phyloP scores from a whole-genome alignment of 768 basidiomycete genomes.

The Suillus lakei region DNA sequence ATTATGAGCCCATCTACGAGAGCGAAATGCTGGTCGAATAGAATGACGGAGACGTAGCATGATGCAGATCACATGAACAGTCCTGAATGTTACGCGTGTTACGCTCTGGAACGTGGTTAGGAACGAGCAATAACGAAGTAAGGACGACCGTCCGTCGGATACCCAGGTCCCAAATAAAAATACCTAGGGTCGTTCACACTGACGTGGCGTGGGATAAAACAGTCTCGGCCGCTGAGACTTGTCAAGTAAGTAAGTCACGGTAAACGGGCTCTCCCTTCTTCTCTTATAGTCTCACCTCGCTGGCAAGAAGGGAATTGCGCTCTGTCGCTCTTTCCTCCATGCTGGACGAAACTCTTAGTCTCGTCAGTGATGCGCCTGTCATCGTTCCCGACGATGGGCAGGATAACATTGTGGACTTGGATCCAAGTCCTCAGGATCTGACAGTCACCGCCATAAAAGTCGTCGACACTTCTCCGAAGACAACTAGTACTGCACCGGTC shows the following conservation, averaged over 20 bases:
- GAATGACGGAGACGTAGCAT: constrained; percentile 18
- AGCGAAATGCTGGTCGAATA: constrained; percentile 3
- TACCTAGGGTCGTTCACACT: neutral
- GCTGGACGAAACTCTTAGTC: constrained; percentile 24
- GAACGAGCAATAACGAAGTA: neutral
- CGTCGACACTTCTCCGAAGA: constrained; percentile 30
- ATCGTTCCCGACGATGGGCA: constrained; percentile 34
- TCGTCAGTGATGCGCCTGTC: constrained; percentile 39
- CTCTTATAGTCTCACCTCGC: constrained; percentile 9
- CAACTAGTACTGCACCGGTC: constrained; percentile 26
- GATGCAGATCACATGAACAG: neutral
- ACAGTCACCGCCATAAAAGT: constrained; percentile 32
- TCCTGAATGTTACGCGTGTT: neutral
- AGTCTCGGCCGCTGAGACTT: constrained; percentile 6
- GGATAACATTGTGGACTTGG: constrained; percentile 26
- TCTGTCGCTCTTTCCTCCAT: neutral
- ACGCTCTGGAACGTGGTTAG: neutral
- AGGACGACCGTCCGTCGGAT: neutral
- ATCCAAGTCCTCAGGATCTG: constrained; percentile 21
- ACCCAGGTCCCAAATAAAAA: neutral
- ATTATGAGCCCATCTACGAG: constrained; percentile 24
- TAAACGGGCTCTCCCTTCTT: constrained; percentile 13
- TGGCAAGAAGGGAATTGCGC: constrained; percentile 1
- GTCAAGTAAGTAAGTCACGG: constrained; percentile 10
- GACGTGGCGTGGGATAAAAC: constrained; percentile 10